Percentiles rank a stretch among this genome's conserved stretches.
These are phyloP conservation scores for Plasmodium coatneyi DNA, from an alignment of 169 alveolate species.

Conservation along the genomic window DNA sequence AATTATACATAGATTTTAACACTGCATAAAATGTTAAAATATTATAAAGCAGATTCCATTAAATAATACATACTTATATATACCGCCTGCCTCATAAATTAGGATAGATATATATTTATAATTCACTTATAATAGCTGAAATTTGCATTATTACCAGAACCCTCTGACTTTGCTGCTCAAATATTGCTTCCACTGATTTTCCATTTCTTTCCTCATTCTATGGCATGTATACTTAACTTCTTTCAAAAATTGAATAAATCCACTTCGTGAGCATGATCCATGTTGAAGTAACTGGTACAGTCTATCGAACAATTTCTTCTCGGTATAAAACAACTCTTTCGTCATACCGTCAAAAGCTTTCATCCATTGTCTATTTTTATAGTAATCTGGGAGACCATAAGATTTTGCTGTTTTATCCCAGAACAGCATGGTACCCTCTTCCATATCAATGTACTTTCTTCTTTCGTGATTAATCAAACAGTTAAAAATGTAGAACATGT, in stretches of 20 bases:
- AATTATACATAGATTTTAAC: not conserved
- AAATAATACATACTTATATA: too few relatives aligned
- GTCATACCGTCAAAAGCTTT: slow-evolving; percentile 24
- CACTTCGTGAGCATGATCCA: slow-evolving; percentile 5
- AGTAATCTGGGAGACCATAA: not conserved
- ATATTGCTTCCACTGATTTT: not conserved
- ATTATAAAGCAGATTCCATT: not conserved
- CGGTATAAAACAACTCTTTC: not conserved
- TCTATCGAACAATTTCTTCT: not conserved
- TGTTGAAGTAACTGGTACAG: not conserved
- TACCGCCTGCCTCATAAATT: not conserved
- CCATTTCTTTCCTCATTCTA: slow-evolving; percentile 3
- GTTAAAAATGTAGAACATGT: not conserved
- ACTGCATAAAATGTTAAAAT: too few relatives aligned
- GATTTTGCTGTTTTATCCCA: slow-evolving; percentile 1
- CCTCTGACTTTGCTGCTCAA: not conserved
- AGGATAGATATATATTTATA: too few relatives aligned
- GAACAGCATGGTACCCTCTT: not conserved
- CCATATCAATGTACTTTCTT: not conserved
- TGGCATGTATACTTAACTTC: slow-evolving; percentile 1
- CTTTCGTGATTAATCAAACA: slow-evolving; percentile 12
- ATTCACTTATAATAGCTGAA: not conserved
- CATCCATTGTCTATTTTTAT: slow-evolving; percentile 9
- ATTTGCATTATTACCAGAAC: not conserved
- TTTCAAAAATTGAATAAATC: not conserved